These are phyloP conservation scores for Lactuca sativa DNA, from an alignment of 129 eudicot genomes.

Conservation along the genomic window DNA sequence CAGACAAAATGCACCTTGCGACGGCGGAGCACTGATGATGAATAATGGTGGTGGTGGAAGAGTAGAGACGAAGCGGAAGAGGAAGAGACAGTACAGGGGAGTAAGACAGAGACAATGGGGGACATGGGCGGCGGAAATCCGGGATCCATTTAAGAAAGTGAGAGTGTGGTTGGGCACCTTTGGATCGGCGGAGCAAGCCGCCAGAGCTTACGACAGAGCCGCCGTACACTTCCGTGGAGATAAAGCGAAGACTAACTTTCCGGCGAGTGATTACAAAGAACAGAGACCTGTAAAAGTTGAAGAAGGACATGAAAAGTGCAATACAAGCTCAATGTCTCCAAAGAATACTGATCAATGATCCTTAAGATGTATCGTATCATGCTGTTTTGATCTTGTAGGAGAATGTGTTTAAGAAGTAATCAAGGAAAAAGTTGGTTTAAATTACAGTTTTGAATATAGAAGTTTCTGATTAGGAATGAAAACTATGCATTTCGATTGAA, in stretches of 20 bases:
- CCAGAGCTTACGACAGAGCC: slow-evolving; percentile 56
- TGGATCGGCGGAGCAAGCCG: slow-evolving; percentile 48
- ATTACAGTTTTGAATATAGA: too few species aligned
- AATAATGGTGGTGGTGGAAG: neutral
- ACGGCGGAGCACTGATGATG: neutral
- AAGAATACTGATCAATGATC: neutral
- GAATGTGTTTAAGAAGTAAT: too few species aligned
- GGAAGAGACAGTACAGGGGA: slow-evolving; percentile 33
- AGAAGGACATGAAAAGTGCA: neutral
- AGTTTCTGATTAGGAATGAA: too few species aligned
- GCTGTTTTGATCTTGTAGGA: too few species aligned
- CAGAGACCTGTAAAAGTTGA: slow-evolving; percentile 6
- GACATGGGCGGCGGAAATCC: slow-evolving; percentile 54
- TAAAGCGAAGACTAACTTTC: slow-evolving; percentile 50
- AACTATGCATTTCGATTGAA: too few species aligned
- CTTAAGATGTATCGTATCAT: neutral
- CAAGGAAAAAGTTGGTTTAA: too few species aligned
- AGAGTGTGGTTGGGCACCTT: slow-evolving; percentile 57
- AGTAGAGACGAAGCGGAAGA: slow-evolving; percentile 3
- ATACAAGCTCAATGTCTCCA: neutral
- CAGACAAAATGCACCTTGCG: slow-evolving; percentile 18
- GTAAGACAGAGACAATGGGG: slow-evolving; percentile 39
- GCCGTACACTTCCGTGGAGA: slow-evolving; percentile 51
- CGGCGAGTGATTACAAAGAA: slow-evolving; percentile 34
- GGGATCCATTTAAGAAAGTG: slow-evolving; percentile 40